phyloP scores from a whole-genome alignment of 2,329 filamentous ascomycete genomes.

The Arthrobotrys pseudoclavata region DNA sequence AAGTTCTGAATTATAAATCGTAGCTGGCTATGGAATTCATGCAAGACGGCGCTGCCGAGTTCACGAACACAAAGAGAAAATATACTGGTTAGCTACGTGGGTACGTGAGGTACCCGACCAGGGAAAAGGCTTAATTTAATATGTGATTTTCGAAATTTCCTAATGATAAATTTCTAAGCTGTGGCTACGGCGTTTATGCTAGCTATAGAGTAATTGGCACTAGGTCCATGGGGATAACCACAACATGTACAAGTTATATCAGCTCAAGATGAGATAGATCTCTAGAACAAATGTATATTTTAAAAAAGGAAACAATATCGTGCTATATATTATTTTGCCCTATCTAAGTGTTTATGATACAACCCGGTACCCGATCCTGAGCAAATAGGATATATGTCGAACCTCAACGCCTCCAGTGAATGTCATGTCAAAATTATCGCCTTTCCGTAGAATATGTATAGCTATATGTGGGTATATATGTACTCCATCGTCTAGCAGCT shows the following conservation, averaged over 20 bases:
- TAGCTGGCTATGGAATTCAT: no score
- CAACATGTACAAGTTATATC: no score
- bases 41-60: not conserved
- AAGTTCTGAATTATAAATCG: not conserved
- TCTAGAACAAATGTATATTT: no score
- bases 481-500: not conserved
- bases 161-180: no score
- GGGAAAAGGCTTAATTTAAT: not conserved
- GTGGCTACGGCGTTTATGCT: no score
- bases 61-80: not conserved
- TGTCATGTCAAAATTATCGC: not conserved
- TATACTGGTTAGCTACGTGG: not conserved
- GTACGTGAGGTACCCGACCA: no score
- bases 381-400: not conserved
- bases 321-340: not conserved
- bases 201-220: no score
- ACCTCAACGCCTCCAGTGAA: constrained; percentile 13
- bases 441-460: not conserved
- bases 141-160: not conserved
- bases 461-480: not conserved
- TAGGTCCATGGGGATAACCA: no score
- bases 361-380: constrained; percentile 6
- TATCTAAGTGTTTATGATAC: constrained; percentile 11
- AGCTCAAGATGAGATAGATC: no score
- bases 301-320: no score